Conservation (phyloP, 257 asterid genomes). For the Agastache rugosa region DNA sequence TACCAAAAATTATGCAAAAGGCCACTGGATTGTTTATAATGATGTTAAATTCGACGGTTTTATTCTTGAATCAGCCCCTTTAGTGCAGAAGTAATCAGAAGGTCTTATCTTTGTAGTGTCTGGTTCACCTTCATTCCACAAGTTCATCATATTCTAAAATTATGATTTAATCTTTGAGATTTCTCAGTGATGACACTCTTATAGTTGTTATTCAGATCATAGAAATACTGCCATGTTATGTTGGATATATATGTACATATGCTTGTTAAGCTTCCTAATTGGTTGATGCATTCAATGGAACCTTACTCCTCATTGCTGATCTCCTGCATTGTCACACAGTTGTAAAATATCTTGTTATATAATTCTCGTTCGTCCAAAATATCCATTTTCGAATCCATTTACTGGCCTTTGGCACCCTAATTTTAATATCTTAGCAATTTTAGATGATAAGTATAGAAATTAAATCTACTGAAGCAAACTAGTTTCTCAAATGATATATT, state of each 20-base stretch:
- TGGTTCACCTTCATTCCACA: background rate
- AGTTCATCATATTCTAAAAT: background rate
- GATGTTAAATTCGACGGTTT: background rate
- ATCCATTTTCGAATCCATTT: background rate
- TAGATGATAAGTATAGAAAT: background rate
- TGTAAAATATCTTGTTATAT: background rate
- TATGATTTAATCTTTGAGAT: background rate
- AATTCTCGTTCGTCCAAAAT: background rate
- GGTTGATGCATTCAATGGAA: background rate
- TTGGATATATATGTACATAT: background rate
- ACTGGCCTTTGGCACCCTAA: background rate
- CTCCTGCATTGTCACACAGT: background rate
- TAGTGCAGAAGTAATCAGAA: background rate
- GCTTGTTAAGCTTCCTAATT: background rate
- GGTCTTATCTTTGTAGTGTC: background rate
- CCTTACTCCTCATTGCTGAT: background rate
- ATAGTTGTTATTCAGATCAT: constrained; percentile 4
- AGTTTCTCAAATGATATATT: background rate
- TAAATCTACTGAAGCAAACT: background rate
- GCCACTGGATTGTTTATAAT: constrained; percentile 2
- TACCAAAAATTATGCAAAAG: background rate
- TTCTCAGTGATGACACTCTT: background rate
- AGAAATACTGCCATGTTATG: constrained; percentile 12
- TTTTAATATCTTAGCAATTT: background rate
- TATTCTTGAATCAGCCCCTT: background rate